phyloP scores from a whole-genome alignment of 2,329 filamentous ascomycete species.

The Boeremia lycopersici region DNA sequence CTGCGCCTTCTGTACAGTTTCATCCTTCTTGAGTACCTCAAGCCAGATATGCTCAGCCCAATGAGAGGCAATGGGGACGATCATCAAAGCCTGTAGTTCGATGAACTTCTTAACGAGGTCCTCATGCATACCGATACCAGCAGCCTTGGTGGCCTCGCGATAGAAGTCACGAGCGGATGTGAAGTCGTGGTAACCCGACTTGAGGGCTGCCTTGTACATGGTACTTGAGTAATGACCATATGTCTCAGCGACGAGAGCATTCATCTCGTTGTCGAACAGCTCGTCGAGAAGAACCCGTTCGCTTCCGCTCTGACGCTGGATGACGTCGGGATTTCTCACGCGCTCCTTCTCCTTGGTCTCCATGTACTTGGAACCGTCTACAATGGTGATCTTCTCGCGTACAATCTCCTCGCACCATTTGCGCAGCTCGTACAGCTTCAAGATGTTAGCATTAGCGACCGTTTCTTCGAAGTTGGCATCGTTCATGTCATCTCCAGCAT shows the following conservation, averaged over 20 bases:
- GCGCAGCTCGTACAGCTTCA: constrained; percentile 80
- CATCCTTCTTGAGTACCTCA: constrained; percentile 79
- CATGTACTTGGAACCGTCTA: constrained; percentile 51
- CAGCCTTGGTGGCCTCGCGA: constrained; percentile 78
- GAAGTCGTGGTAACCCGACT: constrained; percentile 83
- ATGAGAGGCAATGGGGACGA: constrained; percentile 87
- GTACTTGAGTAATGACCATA: constrained; percentile 72
- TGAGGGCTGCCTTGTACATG: constrained; percentile 50
- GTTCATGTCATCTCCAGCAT: constrained; percentile 90
- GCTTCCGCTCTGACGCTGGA: constrained; percentile 71
- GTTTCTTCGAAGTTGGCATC: constrained; percentile 98
- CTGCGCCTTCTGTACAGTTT: constrained; percentile 77
- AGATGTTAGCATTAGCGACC: constrained; percentile 88
- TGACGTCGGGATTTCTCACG: constrained; percentile 59
- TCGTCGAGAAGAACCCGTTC: constrained; percentile 80
- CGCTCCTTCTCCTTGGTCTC: constrained; percentile 50
- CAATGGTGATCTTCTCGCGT: constrained; percentile 61
- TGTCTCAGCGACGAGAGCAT: constrained; percentile 78
- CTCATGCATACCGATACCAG: constrained; percentile 84
- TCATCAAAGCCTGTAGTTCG: constrained; percentile 81
- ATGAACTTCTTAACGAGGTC: constrained; percentile 81
- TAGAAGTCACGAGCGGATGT: constrained; percentile 88
- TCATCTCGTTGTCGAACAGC: constrained; percentile 93
- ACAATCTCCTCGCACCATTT: constrained; percentile 92
- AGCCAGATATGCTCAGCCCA: constrained; percentile 95